These are phyloP conservation scores for Sonneratia caseolaris DNA, from an alignment of 345 rosid species.

Conservation along the genomic window DNA sequence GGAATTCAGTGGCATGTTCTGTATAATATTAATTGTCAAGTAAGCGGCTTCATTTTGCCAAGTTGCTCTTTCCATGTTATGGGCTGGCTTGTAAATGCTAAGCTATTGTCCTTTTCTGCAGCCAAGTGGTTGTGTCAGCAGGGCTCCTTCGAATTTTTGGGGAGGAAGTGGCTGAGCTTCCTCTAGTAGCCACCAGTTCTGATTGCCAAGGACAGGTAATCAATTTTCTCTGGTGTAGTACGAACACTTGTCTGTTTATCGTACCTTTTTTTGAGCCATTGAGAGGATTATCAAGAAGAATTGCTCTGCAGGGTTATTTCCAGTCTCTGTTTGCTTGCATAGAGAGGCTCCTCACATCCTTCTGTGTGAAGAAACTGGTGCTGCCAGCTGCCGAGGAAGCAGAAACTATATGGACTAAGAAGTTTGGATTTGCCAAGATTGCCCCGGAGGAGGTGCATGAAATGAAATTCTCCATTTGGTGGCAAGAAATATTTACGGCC, in stretches of 20 bases:
- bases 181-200: conserved; percentile 70
- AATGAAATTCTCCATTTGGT: not conserved
- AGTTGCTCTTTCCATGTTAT: not conserved
- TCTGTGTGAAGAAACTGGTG: conserved; percentile 56
- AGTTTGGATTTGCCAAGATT: conserved; percentile 64
- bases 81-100: conserved; percentile 7
- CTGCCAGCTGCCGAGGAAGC: conserved; percentile 93
- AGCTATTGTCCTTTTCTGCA: conserved; percentile 24
- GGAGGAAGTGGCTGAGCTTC: conserved; percentile 81
- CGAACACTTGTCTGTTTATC: not conserved
- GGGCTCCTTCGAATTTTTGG: conserved; percentile 79
- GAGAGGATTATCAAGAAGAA: not conserved
- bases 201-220: conserved; percentile 67
- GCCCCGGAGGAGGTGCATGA: conserved; percentile 45
- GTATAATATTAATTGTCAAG: conserved; percentile 74
- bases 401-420: conserved; percentile 77
- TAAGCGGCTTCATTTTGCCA: conserved; percentile 24
- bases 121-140: conserved; percentile 67
- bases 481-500: not conserved
- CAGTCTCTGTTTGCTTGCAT: conserved; percentile 65
- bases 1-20: conserved; percentile 81
- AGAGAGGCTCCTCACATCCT: conserved; percentile 54
- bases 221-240: not conserved
- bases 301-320: conserved; percentile 68
- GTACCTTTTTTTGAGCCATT: not conserved